A percentile compares a stretch with the other conserved stretches of the same genome.
Evolutionary conservation across 176 grass and related monocot genomes (phyloP).

Genomic region (Eleusine coracana): DNA sequence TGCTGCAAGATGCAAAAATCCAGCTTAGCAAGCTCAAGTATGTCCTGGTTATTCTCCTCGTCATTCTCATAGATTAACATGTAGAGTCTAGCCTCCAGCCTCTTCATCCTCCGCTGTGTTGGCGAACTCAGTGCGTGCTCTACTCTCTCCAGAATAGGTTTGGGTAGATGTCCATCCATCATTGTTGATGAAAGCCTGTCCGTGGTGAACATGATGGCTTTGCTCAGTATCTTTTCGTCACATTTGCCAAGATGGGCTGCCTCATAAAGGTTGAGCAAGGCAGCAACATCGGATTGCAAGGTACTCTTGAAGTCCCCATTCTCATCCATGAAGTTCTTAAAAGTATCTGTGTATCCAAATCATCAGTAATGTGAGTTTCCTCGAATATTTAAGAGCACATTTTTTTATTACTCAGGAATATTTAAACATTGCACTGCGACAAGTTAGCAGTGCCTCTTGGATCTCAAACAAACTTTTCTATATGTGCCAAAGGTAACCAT

Average conservation of each 20-base stretch:
- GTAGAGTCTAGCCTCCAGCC: constrained; percentile 35
- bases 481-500: not conserved
- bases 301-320: not conserved
- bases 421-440: too few species aligned
- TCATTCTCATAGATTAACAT: constrained; percentile 34
- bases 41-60: not conserved
- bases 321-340: not conserved
- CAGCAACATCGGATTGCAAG: not conserved
- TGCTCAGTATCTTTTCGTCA: not conserved
- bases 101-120: constrained; percentile 10
- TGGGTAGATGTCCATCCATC: not conserved
- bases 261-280: constrained; percentile 19
- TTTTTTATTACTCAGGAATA: too few species aligned
- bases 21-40: constrained; percentile 48
- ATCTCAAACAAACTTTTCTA: not conserved
- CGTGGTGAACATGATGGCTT: not conserved
- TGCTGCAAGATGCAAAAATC: constrained; percentile 44
- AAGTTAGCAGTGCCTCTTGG: too few species aligned
- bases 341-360: not conserved
- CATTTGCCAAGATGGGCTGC: constrained; percentile 6
- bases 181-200: not conserved
- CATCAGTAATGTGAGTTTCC: not conserved
- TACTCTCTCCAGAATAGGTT: not conserved
- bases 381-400: too few species aligned
- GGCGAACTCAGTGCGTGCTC: constrained; percentile 23